These are phyloP conservation scores for Phaffia tasmanica DNA, from an alignment of 768 basidiomycete species.

Conservation along the genomic window DNA sequence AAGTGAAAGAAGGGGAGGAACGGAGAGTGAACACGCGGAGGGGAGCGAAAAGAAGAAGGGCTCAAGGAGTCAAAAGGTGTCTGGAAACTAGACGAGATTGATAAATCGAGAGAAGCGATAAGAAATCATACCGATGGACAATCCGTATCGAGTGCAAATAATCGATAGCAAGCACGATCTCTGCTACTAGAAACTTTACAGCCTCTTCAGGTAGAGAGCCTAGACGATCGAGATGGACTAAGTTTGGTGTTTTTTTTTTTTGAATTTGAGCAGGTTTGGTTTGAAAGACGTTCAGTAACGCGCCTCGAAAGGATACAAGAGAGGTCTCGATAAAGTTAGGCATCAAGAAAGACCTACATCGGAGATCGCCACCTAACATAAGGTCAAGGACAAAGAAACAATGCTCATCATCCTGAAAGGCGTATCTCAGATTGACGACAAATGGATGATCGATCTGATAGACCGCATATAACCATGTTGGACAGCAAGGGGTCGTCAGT, in stretches of 20 bases:
- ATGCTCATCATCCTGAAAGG: slow-evolving; percentile 89
- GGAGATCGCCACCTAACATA: slow-evolving; percentile 87
- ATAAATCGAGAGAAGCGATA: not conserved
- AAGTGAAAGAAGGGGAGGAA: slow-evolving; percentile 14
- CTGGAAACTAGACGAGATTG: too few species aligned
- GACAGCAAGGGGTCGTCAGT: too few species aligned
- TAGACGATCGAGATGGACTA: slow-evolving; percentile 34
- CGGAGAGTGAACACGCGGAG: too few species aligned
- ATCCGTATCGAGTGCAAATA: slow-evolving; percentile 88
- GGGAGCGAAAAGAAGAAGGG: not conserved
- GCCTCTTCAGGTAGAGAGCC: slow-evolving; percentile 32
- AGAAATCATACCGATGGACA: slow-evolving; percentile 70
- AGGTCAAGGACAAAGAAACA: slow-evolving; percentile 28
- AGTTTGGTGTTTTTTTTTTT: not conserved
- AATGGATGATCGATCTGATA: slow-evolving; percentile 68
- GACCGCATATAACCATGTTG: not conserved
- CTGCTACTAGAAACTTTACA: slow-evolving; percentile 67
- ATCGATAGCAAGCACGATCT: slow-evolving; percentile 73
- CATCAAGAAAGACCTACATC: slow-evolving; percentile 41
- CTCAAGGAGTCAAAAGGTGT: not conserved
- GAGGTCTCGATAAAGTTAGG: too few species aligned
- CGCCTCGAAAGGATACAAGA: too few species aligned
- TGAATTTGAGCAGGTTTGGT: not conserved
- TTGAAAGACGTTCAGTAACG: too few species aligned
- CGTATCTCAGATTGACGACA: slow-evolving; percentile 80